Evolutionary conservation across 495 filamentous ascomycete genomes (phyloP), one percentile per base, ranked within the genome.

Genomic region (Penicillium paxilli): DNA sequence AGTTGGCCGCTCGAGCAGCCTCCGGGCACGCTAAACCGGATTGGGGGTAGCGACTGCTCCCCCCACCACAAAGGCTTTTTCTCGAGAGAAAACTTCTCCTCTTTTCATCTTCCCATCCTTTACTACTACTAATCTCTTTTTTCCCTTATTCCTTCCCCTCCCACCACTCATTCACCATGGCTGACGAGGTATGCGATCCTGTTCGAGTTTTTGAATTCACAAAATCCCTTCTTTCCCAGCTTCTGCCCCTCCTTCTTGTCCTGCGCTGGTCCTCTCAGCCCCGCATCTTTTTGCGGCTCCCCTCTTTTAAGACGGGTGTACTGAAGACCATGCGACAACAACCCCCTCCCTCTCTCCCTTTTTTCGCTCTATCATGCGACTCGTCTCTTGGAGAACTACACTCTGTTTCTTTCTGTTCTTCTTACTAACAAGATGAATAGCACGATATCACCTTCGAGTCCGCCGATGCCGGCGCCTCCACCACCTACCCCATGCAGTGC

Each of bases 401-500:
- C n/a, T n/a, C n/a, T n/a, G n/a, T n/a, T n/a, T n/a, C n/a, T n/a
- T n/a, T n/a, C n/a, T n/a, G n/a, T n/a, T n/a, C n/a, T n/a, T n/a
- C n/a, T n/a, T 41, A 46, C 59, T 63, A 50, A 63, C 49, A 22
- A 37, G 0, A 11, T 46, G 0, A 54, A 63, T 64, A 94, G 88
- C 90, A 96, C 82, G 87, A 97, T 66, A 81, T 90, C 73, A 89
- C 85, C 71, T 97, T 98, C 80, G 90, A 95, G 63, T 83, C 83
- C 75, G 89, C 86, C 79, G 90, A 95, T 80, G 90, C 95, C 66
- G 94, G 93, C 76, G 92, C 93, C 58, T 98, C 95, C 52, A 68
- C 79, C 72, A 98, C 94, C 69, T 96, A 71, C 81, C 94, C 94
- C 63, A 93, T 95, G 90, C 94, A 99, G 82, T 99, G 94, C 79